phyloP scores from a whole-genome alignment of 176 grass and related monocot species.

The Urochloa ruziziensis region DNA sequence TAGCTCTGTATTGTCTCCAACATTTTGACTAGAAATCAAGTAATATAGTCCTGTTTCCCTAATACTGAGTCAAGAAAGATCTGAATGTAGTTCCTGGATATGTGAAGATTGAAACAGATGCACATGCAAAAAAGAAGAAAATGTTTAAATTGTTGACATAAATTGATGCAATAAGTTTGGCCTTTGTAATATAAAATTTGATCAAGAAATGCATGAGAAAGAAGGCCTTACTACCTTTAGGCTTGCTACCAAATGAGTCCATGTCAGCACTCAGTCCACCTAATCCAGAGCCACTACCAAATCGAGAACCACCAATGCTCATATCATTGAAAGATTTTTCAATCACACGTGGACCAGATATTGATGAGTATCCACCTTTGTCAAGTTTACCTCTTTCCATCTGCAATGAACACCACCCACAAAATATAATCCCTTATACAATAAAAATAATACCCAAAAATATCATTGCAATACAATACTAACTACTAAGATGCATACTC shows the following conservation, averaged over 20 bases:
- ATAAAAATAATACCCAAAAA: constrained; percentile 19
- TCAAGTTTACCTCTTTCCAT: constrained; percentile 78
- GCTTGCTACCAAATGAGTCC: constrained; percentile 62
- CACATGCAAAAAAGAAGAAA: background rate
- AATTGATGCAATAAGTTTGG: background rate
- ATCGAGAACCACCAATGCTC: constrained; percentile 66
- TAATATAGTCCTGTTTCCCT: background rate
- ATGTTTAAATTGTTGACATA: background rate
- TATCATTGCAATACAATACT: background rate
- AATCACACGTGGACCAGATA: constrained; percentile 62
- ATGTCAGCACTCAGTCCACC: constrained; percentile 60
- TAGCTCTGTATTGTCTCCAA: background rate
- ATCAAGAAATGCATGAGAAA: background rate
- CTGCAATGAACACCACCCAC: constrained; percentile 36
- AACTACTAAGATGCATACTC: background rate
- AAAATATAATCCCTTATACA: constrained; percentile 17
- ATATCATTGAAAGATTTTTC: constrained; percentile 67
- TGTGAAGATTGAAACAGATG: background rate
- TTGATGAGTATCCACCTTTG: constrained; percentile 74
- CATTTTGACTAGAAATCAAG: background rate
- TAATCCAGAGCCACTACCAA: constrained; percentile 68
- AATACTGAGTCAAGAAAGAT: background rate
- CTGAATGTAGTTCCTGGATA: background rate
- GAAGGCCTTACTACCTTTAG: constrained; percentile 43
- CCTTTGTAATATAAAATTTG: background rate